phyloP scores from a whole-genome alignment of 257 asterid genomes.

The Solanum habrochaites region DNA sequence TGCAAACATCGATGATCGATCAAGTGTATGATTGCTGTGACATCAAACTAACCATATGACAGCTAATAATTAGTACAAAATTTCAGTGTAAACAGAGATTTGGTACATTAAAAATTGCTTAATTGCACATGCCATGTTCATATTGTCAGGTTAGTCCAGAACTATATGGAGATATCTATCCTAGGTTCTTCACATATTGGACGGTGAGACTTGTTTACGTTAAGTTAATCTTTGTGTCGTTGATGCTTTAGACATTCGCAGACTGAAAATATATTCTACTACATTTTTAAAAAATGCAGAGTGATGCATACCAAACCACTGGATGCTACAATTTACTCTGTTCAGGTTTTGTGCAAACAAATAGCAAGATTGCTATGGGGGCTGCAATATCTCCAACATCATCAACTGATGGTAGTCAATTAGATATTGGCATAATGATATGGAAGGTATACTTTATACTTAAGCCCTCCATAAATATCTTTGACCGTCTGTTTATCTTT shows the following conservation, averaged over 20 bases:
- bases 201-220: not conserved
- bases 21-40: not conserved
- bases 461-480: not conserved
- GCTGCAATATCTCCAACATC: slow-evolving; percentile 5
- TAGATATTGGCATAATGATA: not conserved
- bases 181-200: slow-evolving; percentile 4
- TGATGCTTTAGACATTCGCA: not conserved
- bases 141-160: slow-evolving; percentile 1
- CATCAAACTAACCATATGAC: not conserved
- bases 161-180: not conserved
- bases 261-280: not conserved
- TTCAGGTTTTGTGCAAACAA: slow-evolving; percentile 1
- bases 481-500: not conserved
- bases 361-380: not conserved
- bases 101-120: not conserved
- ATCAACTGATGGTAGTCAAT: not conserved
- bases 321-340: slow-evolving; percentile 5
- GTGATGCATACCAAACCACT: slow-evolving; percentile 6
- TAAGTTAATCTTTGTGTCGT: not conserved
- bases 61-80: not conserved
- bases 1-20: not conserved
- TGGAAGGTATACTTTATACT: not conserved
- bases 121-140: not conserved
- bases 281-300: not conserved
- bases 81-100: not conserved